Evolutionary conservation across 331 rosid genomes (phyloP).

Genomic region (Rosa hybrid): DNA sequence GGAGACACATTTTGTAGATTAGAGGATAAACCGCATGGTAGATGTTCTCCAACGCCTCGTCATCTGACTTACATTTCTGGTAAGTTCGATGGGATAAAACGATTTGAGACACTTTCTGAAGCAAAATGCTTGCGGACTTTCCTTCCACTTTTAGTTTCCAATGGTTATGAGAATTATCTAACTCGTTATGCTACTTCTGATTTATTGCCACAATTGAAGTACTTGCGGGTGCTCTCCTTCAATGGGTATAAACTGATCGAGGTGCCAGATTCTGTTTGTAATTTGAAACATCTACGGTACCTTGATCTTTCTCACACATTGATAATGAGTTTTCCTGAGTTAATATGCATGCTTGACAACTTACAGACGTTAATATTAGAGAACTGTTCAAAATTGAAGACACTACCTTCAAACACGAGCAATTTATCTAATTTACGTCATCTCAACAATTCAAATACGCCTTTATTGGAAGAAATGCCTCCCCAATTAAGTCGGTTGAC

Average conservation of each 20-base stretch:
- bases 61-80: not conserved
- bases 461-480: constrained; percentile 2
- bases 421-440: not conserved
- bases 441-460: not conserved
- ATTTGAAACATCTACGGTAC: constrained; percentile 14
- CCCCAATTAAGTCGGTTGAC: not conserved
- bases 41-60: not conserved
- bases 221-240: constrained; percentile 23
- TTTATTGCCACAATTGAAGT: constrained; percentile 1
- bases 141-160: not conserved
- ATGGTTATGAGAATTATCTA: not conserved
- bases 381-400: constrained; percentile 2
- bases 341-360: not conserved
- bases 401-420: not conserved
- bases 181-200: not conserved
- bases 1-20: not conserved
- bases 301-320: constrained; percentile 2
- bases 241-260: not conserved
- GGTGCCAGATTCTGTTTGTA: constrained; percentile 10
- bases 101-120: constrained; percentile 2
- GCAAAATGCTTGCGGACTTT: constrained; percentile 19
- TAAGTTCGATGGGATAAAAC: not conserved
- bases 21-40: not conserved
- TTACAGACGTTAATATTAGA: constrained; percentile 1
- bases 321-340: not conserved